Base-by-base conservation (phyloP, 495 filamentous ascomycete species). In the Neurospora cerealis region DNA sequence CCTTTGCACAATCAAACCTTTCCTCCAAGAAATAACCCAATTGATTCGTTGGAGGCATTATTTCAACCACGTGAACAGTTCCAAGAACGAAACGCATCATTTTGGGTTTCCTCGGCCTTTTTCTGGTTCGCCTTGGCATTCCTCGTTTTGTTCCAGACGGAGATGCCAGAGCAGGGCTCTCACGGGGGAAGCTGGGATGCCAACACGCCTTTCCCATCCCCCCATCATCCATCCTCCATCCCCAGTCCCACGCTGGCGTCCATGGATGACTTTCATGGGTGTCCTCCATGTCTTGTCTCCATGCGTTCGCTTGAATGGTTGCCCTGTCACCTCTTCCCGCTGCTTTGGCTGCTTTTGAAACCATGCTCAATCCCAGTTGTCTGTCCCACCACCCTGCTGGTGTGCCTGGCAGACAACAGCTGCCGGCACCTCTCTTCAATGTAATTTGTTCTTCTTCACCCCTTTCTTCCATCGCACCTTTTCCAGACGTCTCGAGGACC, bases 281-380 rank as follows among this genome's bases (percentile, higher is more conserved):
- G 62, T 41, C 74, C 71, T 77, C 74, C 71, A 77, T 78, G 74
- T 76, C 73, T 69, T 74, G 76, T 76, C 76, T 75, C 71, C 42
- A 66, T 73, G 73, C 71, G 62, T 72, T 77, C 75, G 74, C 74
- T 62, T 62, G 21, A 62, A 62, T 17, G 70, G 73, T 72, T 41
- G 72, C 75, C 78, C 78, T 77, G 76, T 75, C 78, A 79, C 72
- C 60, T 77, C 74, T 74, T 75, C 74, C 78, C 75, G 71, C 73
- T 69, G 73, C 75, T 73, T 76, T 74, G 79, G 79, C 78, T 80
- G 54, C 28, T 32, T 62, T 32, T 62, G 54, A 34, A 36, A 10
- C 79, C 70, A 75, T 69, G 38, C 71, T 73, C 75, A 79, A 74
- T 78, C 76, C 76, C 71, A 75, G 75, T 76, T 71, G 24, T 32